These are phyloP conservation scores for Globisporangium sylvaticum DNA, from an alignment of 352 stramenopile genomes.

Conservation along the genomic window DNA sequence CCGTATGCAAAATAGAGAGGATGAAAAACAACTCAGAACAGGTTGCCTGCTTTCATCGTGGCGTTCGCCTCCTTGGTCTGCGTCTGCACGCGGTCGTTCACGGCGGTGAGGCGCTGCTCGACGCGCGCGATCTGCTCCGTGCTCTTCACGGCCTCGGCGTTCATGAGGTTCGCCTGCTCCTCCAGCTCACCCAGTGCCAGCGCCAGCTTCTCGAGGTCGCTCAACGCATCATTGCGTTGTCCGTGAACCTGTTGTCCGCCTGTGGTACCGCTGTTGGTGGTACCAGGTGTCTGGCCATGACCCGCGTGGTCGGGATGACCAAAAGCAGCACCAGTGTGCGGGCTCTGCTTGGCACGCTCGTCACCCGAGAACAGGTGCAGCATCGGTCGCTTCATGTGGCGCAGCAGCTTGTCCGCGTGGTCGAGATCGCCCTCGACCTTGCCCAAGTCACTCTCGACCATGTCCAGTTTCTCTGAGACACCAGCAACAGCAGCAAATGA, in stretches of 20 bases:
- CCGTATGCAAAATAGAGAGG: constrained; percentile 7
- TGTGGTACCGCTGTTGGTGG: background rate
- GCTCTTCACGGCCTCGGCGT: constrained; percentile 56
- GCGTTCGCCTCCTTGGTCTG: constrained; percentile 65
- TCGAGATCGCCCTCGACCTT: constrained; percentile 62
- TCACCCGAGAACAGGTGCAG: constrained; percentile 67
- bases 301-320: background rate
- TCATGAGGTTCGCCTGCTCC: constrained; percentile 62
- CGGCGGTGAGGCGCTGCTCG: constrained; percentile 53
- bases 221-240: constrained; percentile 17
- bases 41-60: constrained; percentile 31
- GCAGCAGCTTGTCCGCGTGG: constrained; percentile 69
- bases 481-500: background rate
- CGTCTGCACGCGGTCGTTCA: constrained; percentile 63
- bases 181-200: constrained; percentile 65
- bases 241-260: background rate
- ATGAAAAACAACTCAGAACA: constrained; percentile 30
- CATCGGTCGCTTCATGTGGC: constrained; percentile 61
- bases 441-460: constrained; percentile 58
- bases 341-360: constrained; percentile 18
- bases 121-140: constrained; percentile 75
- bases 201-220: constrained; percentile 60
- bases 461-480: constrained; percentile 59
- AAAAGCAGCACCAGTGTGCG: background rate
- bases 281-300: background rate